Evolutionary conservation across 225 moss, liverwort and hornwort species (phyloP), one percentile per base, ranked within the genome.

Genomic region (Bryum argenteum): DNA sequence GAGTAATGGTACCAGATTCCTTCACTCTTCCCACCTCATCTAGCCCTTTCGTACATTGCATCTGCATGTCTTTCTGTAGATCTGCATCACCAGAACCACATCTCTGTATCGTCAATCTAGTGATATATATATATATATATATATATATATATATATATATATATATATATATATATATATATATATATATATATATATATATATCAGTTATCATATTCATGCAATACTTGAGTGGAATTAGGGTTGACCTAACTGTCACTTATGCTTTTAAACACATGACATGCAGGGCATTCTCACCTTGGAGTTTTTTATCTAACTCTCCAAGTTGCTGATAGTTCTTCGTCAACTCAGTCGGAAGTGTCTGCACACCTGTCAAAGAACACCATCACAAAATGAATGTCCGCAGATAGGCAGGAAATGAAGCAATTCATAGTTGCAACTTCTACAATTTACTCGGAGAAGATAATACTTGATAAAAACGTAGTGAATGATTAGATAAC

Each of bases 1-100:
- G 78, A 9, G 84, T 18, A 52, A 74, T 41, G 21, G 39, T 64
- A 57, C 82, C 84, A 54, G 72, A 60, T 69, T 91, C 84, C 67
- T 72, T 82, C 44, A 82, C 79, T 67, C 70, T 79, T 44, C 69
- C 77, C 65, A 90, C 90, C 40, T 90, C 88, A 33, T 83, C 76
- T 77, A 90, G 11, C n/a, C 88, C 92, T 58, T 81, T 81, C 9
- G 68, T 61, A 75, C 71, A 83, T 66, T 81, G 86, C 63, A 58
- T 41, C 20, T 80, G 88, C 90, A 92, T 87, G 43, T 78, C 79
- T 81, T 81, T 88, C 74, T 87, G 84, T 20, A 90, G 84, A 59
- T 65, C 91, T 91, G 80, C 69, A 75, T 54, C 22, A 16, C 19
- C 38, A 45, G 11, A 58, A 10, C 56, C 47, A n/a, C 17, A 63